Percentiles rank a stretch among this genome's conserved stretches.
These are phyloP conservation scores for Thyridium curvatum DNA, from an alignment of 2,329 filamentous ascomycete species.

Conservation along the genomic window DNA sequence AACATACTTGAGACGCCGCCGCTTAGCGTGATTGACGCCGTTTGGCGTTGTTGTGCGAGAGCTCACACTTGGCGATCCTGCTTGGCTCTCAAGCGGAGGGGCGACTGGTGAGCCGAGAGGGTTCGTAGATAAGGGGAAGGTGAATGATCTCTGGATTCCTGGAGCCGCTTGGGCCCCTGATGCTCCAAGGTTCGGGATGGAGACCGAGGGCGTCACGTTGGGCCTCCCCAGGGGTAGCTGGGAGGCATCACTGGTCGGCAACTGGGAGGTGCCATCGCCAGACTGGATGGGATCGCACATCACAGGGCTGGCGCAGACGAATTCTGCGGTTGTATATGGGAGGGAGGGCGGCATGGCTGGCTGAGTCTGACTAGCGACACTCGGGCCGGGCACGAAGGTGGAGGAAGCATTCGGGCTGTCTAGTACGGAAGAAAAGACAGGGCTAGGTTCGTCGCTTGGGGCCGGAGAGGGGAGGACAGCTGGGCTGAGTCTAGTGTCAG, in stretches of 20 bases:
- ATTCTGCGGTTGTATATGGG: constrained; percentile 2
- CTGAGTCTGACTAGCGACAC: constrained; percentile 10
- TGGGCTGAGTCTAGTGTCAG: constrained; percentile 8
- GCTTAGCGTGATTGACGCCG: constrained; percentile 5
- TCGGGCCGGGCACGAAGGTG: constrained; percentile 20
- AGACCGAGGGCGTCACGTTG: too few species aligned
- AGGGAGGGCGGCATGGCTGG: not conserved
- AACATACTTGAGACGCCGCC: constrained; percentile 12
- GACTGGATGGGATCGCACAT: too few species aligned
- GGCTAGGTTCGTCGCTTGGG: constrained; percentile 54
- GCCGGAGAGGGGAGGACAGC: constrained; percentile 54
- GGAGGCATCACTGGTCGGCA: too few species aligned
- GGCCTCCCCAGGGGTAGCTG: too few species aligned
- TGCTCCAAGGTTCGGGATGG: too few species aligned
- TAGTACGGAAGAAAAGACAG: constrained; percentile 24
- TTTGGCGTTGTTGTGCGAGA: not conserved
- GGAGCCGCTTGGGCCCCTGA: not conserved
- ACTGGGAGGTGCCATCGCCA: too few species aligned
- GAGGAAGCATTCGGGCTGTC: constrained; percentile 23
- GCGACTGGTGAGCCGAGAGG: too few species aligned
- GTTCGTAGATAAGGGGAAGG: not conserved
- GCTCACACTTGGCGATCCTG: too few species aligned
- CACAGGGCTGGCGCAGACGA: too few species aligned
- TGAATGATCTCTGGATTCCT: not conserved
- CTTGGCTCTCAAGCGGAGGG: not conserved